These are phyloP conservation scores for Tetrapyrgos nigripes DNA, from an alignment of 1,284 basidiomycete genomes.

Conservation along the genomic window DNA sequence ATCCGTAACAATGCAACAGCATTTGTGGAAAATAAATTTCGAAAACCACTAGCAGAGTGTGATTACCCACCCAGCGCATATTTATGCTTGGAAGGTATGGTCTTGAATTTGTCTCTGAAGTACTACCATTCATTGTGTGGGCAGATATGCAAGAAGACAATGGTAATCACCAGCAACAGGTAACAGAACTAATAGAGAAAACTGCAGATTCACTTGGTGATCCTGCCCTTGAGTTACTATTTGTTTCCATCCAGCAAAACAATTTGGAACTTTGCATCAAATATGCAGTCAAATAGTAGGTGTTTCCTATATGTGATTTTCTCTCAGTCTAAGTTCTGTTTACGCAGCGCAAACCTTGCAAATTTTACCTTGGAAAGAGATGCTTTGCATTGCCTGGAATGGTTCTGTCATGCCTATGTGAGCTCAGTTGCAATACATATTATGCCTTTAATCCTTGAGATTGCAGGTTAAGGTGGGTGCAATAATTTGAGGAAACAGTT, in stretches of 20 bases:
- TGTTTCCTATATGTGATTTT: too few species aligned
- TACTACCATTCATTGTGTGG: neutral
- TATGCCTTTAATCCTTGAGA: too few species aligned
- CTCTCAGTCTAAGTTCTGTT: too few species aligned
- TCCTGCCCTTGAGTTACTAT: slow-evolving; percentile 20
- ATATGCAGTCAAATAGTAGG: too few species aligned
- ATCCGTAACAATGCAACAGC: slow-evolving; percentile 12
- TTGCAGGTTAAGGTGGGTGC: too few species aligned
- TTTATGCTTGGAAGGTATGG: slow-evolving; percentile 19
- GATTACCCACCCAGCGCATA: slow-evolving; percentile 25
- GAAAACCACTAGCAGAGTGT: slow-evolving; percentile 10
- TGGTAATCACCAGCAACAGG: slow-evolving; percentile 8
- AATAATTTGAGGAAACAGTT: too few species aligned
- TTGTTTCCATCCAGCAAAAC: slow-evolving; percentile 29
- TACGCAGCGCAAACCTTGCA: too few species aligned
- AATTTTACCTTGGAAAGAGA: too few species aligned
- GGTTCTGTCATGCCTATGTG: too few species aligned
- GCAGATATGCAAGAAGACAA: slow-evolving; percentile 24
- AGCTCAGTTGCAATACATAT: too few species aligned
- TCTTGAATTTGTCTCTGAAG: neutral
- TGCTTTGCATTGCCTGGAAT: too few species aligned
- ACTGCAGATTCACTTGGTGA: slow-evolving; percentile 26
- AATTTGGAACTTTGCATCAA: slow-evolving; percentile 21
- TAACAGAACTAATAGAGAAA: slow-evolving; percentile 20
- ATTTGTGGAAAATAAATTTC: neutral